Evolutionary conservation across 768 basidiomycete genomes (phyloP).

Genomic region (Lactarius tabidus): DNA sequence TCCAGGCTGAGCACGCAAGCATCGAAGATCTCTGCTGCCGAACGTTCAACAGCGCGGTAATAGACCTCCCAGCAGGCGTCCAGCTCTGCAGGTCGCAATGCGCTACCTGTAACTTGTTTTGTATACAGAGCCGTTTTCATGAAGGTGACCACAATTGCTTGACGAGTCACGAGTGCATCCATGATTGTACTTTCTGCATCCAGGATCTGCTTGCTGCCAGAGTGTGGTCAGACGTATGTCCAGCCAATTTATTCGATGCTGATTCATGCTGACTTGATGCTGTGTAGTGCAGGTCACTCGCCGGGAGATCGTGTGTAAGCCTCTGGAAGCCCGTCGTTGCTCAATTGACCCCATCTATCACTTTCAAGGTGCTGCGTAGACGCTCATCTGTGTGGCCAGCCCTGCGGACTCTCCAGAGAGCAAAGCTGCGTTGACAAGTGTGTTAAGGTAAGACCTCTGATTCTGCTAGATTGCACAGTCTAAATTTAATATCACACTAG

Average conservation of each 20-base stretch:
- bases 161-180: constrained; percentile 45
- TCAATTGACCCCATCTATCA: background rate
- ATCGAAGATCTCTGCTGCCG: constrained; percentile 46
- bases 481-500: background rate
- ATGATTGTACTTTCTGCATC: constrained; percentile 41
- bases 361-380: constrained; percentile 40
- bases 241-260: background rate
- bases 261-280: constrained; percentile 23
- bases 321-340: background rate
- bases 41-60: constrained; percentile 38
- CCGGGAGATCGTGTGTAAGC: constrained; percentile 51
- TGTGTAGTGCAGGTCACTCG: constrained; percentile 50
- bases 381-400: constrained; percentile 49
- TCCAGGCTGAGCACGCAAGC: constrained; percentile 40
- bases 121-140: constrained; percentile 46
- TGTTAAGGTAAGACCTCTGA: constrained; percentile 40
- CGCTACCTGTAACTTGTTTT: constrained; percentile 44
- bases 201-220: constrained; percentile 29
- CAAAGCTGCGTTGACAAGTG: constrained; percentile 50
- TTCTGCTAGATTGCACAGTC: background rate
- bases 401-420: constrained; percentile 44
- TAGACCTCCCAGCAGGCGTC: constrained; percentile 44
- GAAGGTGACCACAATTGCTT: constrained; percentile 45
- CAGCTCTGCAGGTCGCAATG: constrained; percentile 51
- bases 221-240: constrained; percentile 48